Evolutionary conservation across 495 filamentous ascomycete species (phyloP), one percentile per base, ranked within the genome.

Genomic region (Daldinia concentrica): DNA sequence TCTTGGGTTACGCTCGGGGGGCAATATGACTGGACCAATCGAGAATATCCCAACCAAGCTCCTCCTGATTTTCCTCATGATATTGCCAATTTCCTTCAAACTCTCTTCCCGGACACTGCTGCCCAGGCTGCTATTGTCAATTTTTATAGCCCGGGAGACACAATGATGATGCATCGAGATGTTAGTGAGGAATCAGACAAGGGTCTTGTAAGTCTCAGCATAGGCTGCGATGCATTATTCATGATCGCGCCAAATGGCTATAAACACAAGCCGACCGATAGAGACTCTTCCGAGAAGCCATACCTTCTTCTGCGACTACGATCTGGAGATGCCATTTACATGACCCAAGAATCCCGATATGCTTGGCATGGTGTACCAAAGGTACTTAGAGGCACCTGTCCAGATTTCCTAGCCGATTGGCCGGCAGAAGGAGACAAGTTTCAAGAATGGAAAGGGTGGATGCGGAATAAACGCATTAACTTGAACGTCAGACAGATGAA

Each of bases 281-380:
- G 45, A 34, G 64, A 32, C 27, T 26, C 59, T 17, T 7, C 39
- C 4, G 59, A 78, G 63, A 79, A 83, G 76, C 76, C 78, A 4
- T 88, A 86, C 41, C 77, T 92, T 27, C 79, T 90, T 4, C 78
- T 95, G 54, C 83, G 92, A 26, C 81, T 97, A 39, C 85, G 86
- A 8, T 95, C 92, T 4, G 94, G 93, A 0, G 93, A 95, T 80
- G 90, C 87, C 1, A 86, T 97, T 1, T 92, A 93, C 59, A 95
- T 97, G 92, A 88, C 87, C 55, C 87, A 91, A 37, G 84, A 87
- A 58, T 88, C 91, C 8, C 81, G 94, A 55, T 94, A 92, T 79
- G 95, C 94, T 12, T 98, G 94, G 95, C 94, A 98, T 82, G 93
- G 91, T 4, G 94, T 98, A 12, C 94, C 95, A 4, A 92, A 91